These are phyloP conservation scores for Strobilomyces confusus DNA, from an alignment of 768 basidiomycete genomes.

Conservation along the genomic window DNA sequence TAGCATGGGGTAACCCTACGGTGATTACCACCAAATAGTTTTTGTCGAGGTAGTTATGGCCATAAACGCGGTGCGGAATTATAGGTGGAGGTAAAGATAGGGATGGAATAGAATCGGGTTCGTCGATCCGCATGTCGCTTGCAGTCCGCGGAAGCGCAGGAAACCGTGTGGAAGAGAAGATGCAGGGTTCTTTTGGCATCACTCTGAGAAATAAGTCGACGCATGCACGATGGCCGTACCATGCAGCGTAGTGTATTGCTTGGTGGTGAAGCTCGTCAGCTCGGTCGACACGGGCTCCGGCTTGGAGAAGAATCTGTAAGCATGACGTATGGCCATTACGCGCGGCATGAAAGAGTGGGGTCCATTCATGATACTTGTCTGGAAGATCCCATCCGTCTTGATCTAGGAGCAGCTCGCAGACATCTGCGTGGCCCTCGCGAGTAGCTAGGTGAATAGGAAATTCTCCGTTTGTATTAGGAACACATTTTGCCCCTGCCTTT, in stretches of 20 bases:
- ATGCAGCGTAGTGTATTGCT: slow-evolving; percentile 92
- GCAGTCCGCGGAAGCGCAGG: slow-evolving; percentile 24
- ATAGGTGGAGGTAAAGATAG: slow-evolving; percentile 96
- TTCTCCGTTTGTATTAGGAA: slow-evolving; percentile 93
- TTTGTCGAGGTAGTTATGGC: slow-evolving; percentile 91
- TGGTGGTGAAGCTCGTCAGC: slow-evolving; percentile 82
- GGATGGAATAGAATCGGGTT: slow-evolving; percentile 90
- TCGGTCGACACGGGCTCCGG: slow-evolving; percentile 70
- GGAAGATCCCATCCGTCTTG: slow-evolving; percentile 79
- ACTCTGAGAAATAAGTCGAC: slow-evolving; percentile 55
- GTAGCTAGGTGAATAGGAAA: slow-evolving; percentile 96
- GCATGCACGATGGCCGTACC: slow-evolving; percentile 83
- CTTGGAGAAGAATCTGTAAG: slow-evolving; percentile 72
- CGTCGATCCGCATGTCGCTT: slow-evolving; percentile 45
- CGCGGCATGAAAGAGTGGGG: slow-evolving; percentile 92
- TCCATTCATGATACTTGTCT: slow-evolving; percentile 99
- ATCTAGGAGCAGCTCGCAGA: slow-evolving; percentile 71
- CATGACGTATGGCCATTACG: slow-evolving; percentile 77
- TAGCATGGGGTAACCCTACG: slow-evolving; percentile 55
- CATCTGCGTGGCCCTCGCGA: slow-evolving; percentile 82
- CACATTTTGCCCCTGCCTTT: slow-evolving; percentile 67
- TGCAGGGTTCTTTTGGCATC: slow-evolving; percentile 19
- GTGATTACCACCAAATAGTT: slow-evolving; percentile 82
- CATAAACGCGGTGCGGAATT: slow-evolving; percentile 96
- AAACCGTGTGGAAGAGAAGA: slow-evolving; percentile 16